A percentile compares a stretch with the other conserved stretches of the same genome.
Conservation (phyloP, 371 early-diverging fungal species). For the Apophysomyces ossiformis region DNA sequence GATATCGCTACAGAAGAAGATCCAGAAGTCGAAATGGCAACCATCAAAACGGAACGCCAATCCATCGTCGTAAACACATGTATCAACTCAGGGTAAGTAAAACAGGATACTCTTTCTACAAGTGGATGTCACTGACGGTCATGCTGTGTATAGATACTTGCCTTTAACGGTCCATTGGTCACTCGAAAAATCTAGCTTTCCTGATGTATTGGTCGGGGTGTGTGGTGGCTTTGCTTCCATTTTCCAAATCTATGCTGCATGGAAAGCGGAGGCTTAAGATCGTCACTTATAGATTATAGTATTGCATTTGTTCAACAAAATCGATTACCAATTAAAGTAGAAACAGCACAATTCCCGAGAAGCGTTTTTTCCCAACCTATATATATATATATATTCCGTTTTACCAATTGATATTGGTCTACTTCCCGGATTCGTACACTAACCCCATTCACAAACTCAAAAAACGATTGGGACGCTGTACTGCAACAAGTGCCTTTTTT, state of each 20-base stretch:
- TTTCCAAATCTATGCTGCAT: constrained; percentile 82
- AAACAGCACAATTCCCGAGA: no score
- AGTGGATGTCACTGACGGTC: no score
- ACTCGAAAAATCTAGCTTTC: constrained; percentile 79
- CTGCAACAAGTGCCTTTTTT: no score
- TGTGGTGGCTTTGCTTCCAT: constrained; percentile 92
- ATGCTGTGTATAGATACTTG: constrained; percentile 66
- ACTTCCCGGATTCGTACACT: no score
- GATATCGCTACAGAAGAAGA: constrained; percentile 57
- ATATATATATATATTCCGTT: no score
- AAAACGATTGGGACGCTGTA: no score
- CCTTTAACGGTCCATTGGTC: constrained; percentile 96
- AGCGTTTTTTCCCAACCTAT: no score
- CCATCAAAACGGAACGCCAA: constrained; percentile 61
- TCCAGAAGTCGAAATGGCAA: constrained; percentile 56
- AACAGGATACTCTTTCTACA: neutral
- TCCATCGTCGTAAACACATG: constrained; percentile 71
- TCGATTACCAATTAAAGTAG: no score
- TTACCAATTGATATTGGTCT: no score
- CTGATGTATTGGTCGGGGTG: constrained; percentile 89
- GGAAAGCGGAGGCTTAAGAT: constrained; percentile 71
- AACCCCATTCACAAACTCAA: no score
- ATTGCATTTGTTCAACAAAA: no score
- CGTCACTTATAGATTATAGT: no score
- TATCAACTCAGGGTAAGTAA: constrained; percentile 77